Conservation (phyloP, 163 green algal species). For the Prototheca wickerhamii region DNA sequence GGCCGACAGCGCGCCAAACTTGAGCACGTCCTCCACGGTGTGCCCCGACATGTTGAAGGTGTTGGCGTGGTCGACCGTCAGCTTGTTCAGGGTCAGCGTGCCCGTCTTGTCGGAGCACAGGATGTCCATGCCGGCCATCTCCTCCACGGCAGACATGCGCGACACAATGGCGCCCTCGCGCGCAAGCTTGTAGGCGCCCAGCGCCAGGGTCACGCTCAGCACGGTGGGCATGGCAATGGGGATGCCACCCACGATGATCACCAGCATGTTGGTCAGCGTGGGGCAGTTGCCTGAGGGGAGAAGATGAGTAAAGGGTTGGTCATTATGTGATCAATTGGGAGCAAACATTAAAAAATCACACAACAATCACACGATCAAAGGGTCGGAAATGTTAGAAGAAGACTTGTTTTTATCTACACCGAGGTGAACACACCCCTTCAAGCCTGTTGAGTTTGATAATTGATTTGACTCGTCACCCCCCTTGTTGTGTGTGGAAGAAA, state of each 20-base stretch:
- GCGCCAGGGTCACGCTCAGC: slow-evolving; percentile 69
- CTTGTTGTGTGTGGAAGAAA: background rate
- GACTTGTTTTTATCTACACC: background rate
- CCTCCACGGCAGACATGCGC: slow-evolving; percentile 75
- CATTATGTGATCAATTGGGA: background rate
- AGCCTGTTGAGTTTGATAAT: slow-evolving; percentile 4
- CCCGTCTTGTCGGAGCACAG: slow-evolving; percentile 88
- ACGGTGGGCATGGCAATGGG: slow-evolving; percentile 89
- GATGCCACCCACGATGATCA: slow-evolving; percentile 86
- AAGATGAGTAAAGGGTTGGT: background rate
- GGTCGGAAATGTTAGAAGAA: slow-evolving; percentile 3
- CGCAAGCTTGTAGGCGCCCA: slow-evolving; percentile 70
- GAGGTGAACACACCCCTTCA: background rate
- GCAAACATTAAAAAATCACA: background rate
- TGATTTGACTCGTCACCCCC: background rate
- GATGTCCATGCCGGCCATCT: slow-evolving; percentile 84
- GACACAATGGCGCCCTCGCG: slow-evolving; percentile 79
- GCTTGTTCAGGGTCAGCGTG: slow-evolving; percentile 67
- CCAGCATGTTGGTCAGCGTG: slow-evolving; percentile 78
- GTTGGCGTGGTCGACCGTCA: slow-evolving; percentile 38
- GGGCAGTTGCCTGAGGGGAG: slow-evolving; percentile 52
- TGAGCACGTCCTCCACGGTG: slow-evolving; percentile 43
- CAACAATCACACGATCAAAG: background rate
- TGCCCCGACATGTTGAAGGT: slow-evolving; percentile 12
- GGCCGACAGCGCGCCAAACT: slow-evolving; percentile 53